Base-by-base conservation (phyloP, 805 yeast genomes). In the Wickerhamiella musiphila region DNA sequence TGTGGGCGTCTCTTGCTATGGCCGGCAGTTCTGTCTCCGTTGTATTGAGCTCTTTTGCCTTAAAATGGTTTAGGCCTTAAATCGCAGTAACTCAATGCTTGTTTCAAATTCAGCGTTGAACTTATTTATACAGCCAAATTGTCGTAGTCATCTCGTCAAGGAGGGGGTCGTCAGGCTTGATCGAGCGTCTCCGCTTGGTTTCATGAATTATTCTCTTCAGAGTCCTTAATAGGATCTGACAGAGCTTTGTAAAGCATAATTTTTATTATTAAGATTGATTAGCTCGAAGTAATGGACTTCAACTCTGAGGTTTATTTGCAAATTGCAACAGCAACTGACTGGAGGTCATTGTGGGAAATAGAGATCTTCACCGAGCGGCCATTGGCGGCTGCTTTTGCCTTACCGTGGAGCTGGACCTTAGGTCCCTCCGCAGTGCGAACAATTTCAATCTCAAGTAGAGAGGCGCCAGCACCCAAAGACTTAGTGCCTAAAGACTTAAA, bases 341-440 rank as follows among this genome's bases (percentile, higher is more conserved):
- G 99, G 64, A 77, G 67, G 47, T 92, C 98, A 52, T 86, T 94
- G 54, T 90, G 99, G 15, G 94, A 78, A 46, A 90, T 90, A 26
- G 94, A 79, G 37, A 90, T 93, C 51, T 69, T 78, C 40, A 90
- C 77, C 21, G 58, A 54, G 34, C 73, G 73, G 34, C 60, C 57
- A 14, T 62, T 51, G 26, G 96, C 95, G 42, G 82, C 78, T 20
- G 56, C 51, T 47, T 68, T 61, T 28, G 98, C 96, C 31, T 60
- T 65, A 32, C 95, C 95, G 40, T 64, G 61, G 47, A 90, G 67
- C 14, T 49, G 54, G 41, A 92, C 98, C 36, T 60, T 58, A 34
- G 99, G 99, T 31, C 79, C 93, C 34, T 84, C 84, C 35, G 71
- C 72, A 23, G 59, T 54, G 48, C 86, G 75, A 18, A 62, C 47